These are phyloP conservation scores for Globisporangium mamillatum DNA, from an alignment of 352 stramenopile genomes.

Conservation along the genomic window DNA sequence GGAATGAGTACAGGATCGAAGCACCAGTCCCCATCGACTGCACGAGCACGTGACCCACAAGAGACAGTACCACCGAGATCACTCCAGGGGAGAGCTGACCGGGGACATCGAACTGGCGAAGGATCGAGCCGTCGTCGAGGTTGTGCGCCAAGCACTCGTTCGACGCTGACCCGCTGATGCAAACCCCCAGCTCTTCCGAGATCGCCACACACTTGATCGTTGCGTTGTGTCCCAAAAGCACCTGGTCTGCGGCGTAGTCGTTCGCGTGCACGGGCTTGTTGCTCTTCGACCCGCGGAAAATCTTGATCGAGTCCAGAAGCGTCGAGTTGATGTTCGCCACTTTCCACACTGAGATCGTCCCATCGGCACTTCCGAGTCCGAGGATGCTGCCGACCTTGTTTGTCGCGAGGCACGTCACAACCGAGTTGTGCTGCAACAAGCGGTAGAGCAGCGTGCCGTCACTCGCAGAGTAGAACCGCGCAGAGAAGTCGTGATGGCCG, in stretches of 20 bases:
- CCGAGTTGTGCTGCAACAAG: constrained; percentile 64
- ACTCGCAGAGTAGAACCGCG: constrained; percentile 65
- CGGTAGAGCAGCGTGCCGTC: constrained; percentile 73
- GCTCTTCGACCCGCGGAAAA: constrained; percentile 59
- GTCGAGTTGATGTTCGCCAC: constrained; percentile 61
- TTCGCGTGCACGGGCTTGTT: constrained; percentile 64
- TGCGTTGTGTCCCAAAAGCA: constrained; percentile 66
- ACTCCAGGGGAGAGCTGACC: constrained; percentile 45
- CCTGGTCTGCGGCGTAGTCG: constrained; percentile 75
- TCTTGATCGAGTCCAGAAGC: constrained; percentile 72
- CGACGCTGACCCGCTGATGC: constrained; percentile 59
- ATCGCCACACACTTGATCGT: constrained; percentile 60
- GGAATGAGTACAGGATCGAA: constrained; percentile 65
- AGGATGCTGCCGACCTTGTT: constrained; percentile 48
- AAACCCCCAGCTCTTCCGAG: constrained; percentile 72
- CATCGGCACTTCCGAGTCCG: constrained; percentile 56
- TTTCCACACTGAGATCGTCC: constrained; percentile 82
- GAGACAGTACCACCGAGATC: constrained; percentile 58
- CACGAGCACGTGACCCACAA: constrained; percentile 64
- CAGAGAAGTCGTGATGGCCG: constrained; percentile 74
- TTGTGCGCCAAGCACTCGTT: constrained; percentile 73
- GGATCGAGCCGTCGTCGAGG: constrained; percentile 62
- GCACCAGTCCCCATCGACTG: constrained; percentile 60
- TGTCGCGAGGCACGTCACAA: constrained; percentile 62
- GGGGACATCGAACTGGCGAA: constrained; percentile 48